A percentile compares a stretch with the other conserved stretches of the same genome.
These are phyloP conservation scores for Astrothelium subdiscretum DNA, from an alignment of 495 filamentous ascomycete species.

Conservation along the genomic window DNA sequence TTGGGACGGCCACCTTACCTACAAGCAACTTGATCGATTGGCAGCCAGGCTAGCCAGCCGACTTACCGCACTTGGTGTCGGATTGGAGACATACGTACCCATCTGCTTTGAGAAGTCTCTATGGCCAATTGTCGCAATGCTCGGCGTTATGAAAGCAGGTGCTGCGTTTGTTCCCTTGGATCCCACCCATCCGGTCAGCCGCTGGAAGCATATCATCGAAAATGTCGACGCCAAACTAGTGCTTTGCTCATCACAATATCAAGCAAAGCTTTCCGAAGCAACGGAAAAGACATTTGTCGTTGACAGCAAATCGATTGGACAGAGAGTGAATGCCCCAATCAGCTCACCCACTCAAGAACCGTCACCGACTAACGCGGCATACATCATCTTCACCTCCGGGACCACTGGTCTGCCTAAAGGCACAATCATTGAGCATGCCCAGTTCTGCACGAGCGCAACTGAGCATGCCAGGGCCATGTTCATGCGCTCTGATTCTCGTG, in stretches of 20 bases:
- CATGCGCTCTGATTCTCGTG: slow-evolving; percentile 59
- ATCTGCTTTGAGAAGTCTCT: slow-evolving; percentile 36
- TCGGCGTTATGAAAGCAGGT: slow-evolving; percentile 66
- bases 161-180: slow-evolving; percentile 70
- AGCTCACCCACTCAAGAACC: slow-evolving; percentile 2
- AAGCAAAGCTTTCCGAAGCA: slow-evolving; percentile 16
- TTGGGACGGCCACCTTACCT: slow-evolving; percentile 42
- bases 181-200: slow-evolving; percentile 56
- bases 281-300: slow-evolving; percentile 11
- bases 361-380: slow-evolving; percentile 48
- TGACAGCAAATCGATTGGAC: not conserved
- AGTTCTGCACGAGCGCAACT: slow-evolving; percentile 64
- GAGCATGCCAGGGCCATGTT: slow-evolving; percentile 63
- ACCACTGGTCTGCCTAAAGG: slow-evolving; percentile 83
- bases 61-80: slow-evolving; percentile 16
- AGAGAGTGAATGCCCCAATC: not conserved
- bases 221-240: slow-evolving; percentile 42
- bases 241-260: slow-evolving; percentile 18
- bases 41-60: slow-evolving; percentile 33
- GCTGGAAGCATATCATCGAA: slow-evolving; percentile 58
- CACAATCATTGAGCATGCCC: slow-evolving; percentile 47
- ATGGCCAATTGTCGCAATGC: slow-evolving; percentile 36
- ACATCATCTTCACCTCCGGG: slow-evolving; percentile 86
- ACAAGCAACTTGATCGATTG: slow-evolving; percentile 37
- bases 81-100: slow-evolving; percentile 24